Conservation (phyloP, 202 grass and related monocot species). For the Schoenoplectus triqueter region DNA sequence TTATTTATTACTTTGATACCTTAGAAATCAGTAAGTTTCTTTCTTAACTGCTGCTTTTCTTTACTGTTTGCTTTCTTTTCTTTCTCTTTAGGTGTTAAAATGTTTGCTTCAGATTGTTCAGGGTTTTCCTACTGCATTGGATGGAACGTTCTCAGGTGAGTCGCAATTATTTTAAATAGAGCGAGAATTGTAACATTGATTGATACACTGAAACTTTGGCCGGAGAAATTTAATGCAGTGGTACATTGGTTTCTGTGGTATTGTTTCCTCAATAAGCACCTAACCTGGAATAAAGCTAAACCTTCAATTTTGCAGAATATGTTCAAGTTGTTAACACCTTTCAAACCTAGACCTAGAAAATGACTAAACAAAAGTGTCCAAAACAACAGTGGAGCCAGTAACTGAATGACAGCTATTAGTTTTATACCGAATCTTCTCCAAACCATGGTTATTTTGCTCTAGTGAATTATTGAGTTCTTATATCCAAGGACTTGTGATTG, state of each 20-base stretch:
- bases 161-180: constrained; percentile 29
- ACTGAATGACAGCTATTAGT: neutral
- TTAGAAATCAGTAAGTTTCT: constrained; percentile 31
- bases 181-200: constrained; percentile 1
- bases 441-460: neutral
- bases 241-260: constrained; percentile 32
- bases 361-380: neutral
- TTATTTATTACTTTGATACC: constrained; percentile 22
- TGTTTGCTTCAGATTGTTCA: constrained; percentile 97
- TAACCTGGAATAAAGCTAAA: neutral
- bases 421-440: neutral
- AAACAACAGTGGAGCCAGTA: neutral
- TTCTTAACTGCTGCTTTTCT: constrained; percentile 31
- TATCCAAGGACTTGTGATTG: neutral
- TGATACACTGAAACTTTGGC: constrained; percentile 9
- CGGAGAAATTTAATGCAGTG: neutral
- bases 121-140: constrained; percentile 70
- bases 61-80: constrained; percentile 38
- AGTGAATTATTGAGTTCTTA: neutral
- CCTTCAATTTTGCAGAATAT: neutral
- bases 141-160: constrained; percentile 77
- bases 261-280: constrained; percentile 36
- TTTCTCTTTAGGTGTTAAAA: constrained; percentile 84
- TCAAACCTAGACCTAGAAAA: neutral
- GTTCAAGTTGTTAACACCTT: neutral